Percentiles rank a stretch among this genome's conserved stretches.
Evolutionary conservation across 1,284 basidiomycete species (phyloP).

Genomic region (Sporisorium iseilematis-ciliati): DNA sequence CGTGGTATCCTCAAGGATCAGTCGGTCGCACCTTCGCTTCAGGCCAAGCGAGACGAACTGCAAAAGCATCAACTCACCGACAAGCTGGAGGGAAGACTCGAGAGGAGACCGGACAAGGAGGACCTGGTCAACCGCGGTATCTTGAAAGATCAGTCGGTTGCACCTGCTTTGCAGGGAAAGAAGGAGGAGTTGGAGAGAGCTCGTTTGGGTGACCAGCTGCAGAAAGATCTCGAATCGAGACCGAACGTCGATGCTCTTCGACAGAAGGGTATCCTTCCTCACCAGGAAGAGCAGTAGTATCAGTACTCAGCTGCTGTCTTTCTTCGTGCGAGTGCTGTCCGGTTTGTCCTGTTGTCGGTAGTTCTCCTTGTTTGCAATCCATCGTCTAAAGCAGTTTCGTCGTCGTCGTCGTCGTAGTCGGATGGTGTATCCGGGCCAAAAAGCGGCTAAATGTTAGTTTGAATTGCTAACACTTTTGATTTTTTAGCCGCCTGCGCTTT

Average conservation of each 20-base stretch:
- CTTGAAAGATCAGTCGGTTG: constrained; percentile 75
- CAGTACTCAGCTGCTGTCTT: neutral
- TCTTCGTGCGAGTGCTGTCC: neutral
- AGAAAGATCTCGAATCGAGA: constrained; percentile 76
- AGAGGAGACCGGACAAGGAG: constrained; percentile 48
- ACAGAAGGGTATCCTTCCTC: constrained; percentile 77
- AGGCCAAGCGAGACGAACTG: constrained; percentile 77
- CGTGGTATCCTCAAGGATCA: constrained; percentile 73
- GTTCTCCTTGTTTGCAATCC: neutral
- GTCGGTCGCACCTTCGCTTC: constrained; percentile 78
- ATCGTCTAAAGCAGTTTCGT: neutral
- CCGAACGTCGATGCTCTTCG: constrained; percentile 79
- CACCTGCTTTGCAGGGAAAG: constrained; percentile 78
- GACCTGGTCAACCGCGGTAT: constrained; percentile 52
- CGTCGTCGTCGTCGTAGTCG: neutral
- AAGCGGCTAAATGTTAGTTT: neutral
- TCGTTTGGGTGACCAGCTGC: constrained; percentile 74
- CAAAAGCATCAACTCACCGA: constrained; percentile 49
- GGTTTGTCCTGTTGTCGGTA: neutral
- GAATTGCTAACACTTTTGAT: neutral
- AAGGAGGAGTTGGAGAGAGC: constrained; percentile 74
- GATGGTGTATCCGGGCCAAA: neutral
- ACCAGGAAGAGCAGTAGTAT: constrained; percentile 27
- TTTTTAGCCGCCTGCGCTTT: neutral
- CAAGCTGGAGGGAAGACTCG: constrained; percentile 45